Percentiles rank a stretch among this genome's conserved stretches.
These are phyloP conservation scores for Mimosa pudica DNA, from an alignment of 306 rosid species.

Conservation along the genomic window DNA sequence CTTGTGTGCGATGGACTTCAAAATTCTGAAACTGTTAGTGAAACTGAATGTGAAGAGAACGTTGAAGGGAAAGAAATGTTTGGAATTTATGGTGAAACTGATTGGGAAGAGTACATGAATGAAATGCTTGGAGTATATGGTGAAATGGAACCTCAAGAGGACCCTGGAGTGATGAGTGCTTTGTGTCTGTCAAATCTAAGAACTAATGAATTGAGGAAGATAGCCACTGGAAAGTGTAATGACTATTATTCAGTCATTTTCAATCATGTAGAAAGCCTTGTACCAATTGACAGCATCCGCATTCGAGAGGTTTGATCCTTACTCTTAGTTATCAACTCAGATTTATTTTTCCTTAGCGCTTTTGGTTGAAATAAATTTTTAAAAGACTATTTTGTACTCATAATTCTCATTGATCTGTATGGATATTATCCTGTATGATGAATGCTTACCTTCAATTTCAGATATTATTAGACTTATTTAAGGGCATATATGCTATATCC, in stretches of 20 bases:
- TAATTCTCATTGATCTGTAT: not conserved
- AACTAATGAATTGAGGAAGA: not conserved
- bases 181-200: not conserved
- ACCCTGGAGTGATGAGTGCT: not conserved
- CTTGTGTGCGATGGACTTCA: not conserved
- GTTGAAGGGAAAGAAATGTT: not conserved
- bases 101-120: not conserved
- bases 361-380: not conserved
- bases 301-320: not conserved
- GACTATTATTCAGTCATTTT: not conserved
- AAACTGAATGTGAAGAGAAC: not conserved
- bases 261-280: constrained; percentile 31
- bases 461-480: not conserved
- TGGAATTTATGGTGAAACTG: not conserved
- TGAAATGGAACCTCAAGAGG: not conserved
- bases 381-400: not conserved
- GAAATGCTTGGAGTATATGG: not conserved
- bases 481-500: not conserved
- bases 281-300: not conserved
- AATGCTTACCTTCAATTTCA: not conserved
- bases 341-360: not conserved
- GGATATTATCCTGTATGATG: not conserved
- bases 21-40: not conserved
- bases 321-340: not conserved
- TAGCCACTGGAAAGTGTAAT: too few relatives aligned